Conservation (phyloP, 2,329 filamentous ascomycete genomes). For the Purpureocillium takamizusanense region DNA sequence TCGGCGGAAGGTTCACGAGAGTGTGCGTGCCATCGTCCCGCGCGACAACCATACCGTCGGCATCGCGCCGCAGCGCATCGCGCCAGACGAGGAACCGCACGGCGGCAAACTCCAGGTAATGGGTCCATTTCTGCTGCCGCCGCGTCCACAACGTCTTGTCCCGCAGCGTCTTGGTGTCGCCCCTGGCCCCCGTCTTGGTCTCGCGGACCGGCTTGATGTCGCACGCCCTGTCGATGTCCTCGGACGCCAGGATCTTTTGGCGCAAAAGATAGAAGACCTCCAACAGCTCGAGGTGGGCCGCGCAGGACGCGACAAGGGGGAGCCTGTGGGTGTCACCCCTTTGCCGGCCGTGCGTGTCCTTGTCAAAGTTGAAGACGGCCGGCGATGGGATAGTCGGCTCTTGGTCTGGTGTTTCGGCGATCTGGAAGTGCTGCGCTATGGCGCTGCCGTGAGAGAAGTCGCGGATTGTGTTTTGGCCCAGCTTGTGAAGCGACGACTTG, state of each 20-base stretch:
- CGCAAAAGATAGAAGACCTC: conserved; percentile 47
- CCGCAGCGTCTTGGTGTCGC: conserved; percentile 12
- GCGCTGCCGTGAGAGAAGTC: neutral
- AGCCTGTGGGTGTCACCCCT: conserved; percentile 3
- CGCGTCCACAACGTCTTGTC: conserved; percentile 10
- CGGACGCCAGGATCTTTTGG: conserved; percentile 11
- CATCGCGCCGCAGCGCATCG: conserved; percentile 1
- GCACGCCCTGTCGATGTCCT: conserved; percentile 9
- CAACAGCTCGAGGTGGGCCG: conserved; percentile 51
- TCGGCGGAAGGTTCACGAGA: conserved; percentile 10
- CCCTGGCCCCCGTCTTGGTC: conserved; percentile 7
- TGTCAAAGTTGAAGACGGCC: conserved; percentile 2
- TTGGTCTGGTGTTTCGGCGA: neutral
- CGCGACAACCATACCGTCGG: neutral
- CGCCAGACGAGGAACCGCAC: conserved; percentile 17
- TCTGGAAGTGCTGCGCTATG: neutral
- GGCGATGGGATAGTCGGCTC: conserved; percentile 4
- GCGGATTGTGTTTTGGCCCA: neutral
- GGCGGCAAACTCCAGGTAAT: conserved; percentile 16
- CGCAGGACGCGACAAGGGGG: conserved; percentile 25
- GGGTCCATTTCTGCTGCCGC: conserved; percentile 14
- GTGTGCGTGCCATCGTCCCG: neutral
- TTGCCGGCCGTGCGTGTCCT: neutral
- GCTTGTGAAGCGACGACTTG: neutral
- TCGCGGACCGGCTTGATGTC: conserved; percentile 7